Evolutionary conservation across 768 basidiomycete genomes (phyloP).

Genomic region (Exsudoporus frostii): DNA sequence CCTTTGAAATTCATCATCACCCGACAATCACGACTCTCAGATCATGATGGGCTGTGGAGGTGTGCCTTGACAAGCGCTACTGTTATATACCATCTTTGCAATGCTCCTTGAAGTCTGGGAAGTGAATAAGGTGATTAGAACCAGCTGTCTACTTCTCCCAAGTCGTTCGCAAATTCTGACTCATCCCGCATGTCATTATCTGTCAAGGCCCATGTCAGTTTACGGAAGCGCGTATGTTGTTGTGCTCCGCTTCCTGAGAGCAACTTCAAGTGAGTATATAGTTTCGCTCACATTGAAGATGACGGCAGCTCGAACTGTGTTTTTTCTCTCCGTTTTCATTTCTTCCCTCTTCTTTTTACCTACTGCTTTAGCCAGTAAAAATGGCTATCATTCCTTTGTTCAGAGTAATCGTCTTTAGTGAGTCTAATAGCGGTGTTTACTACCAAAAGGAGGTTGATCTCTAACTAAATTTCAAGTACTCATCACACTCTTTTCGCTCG

Average conservation of each 20-base stretch:
- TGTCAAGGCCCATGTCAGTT: conserved; percentile 3
- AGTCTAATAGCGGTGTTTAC: background rate
- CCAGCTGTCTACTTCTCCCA: background rate
- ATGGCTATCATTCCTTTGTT: conserved; percentile 28
- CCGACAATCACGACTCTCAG: background rate
- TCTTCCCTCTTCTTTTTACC: background rate
- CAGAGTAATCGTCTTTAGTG: conserved; percentile 22
- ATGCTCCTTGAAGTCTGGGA: background rate
- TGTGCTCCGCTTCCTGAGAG: background rate
- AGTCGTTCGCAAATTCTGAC: background rate
- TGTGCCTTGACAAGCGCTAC: background rate
- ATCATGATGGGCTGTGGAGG: background rate
- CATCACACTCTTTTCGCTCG: conserved; percentile 14
- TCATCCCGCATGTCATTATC: conserved; percentile 7
- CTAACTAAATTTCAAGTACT: conserved; percentile 9
- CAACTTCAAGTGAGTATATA: background rate
- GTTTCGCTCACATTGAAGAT: background rate
- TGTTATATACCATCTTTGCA: background rate
- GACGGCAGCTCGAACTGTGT: background rate
- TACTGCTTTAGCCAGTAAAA: conserved; percentile 1
- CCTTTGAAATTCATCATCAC: too few relatives aligned
- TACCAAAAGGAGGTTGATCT: background rate
- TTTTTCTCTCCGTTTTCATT: background rate
- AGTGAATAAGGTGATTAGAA: background rate
- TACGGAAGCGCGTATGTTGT: background rate